phyloP scores from a whole-genome alignment of 306 rosid genomes.

The Inga oerstediana region DNA sequence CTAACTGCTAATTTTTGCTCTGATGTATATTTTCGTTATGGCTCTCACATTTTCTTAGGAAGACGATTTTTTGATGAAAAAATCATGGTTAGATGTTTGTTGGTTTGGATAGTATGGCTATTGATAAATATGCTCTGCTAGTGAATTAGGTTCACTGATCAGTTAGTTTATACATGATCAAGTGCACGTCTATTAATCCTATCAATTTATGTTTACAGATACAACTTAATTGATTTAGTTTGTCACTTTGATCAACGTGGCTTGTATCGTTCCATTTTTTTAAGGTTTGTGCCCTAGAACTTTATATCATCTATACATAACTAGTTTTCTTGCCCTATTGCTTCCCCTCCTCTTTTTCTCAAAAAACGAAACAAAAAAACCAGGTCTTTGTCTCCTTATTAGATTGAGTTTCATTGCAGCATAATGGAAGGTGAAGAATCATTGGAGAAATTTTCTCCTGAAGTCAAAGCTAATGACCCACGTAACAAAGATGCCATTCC shows the following conservation, averaged over 20 bases:
- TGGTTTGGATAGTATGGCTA: constrained; percentile 15
- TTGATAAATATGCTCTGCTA: constrained; percentile 3
- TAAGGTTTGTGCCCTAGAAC: constrained; percentile 59
- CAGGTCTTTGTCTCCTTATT: constrained; percentile 3
- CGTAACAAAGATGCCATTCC: constrained; percentile 50
- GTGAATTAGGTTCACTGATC: constrained; percentile 29
- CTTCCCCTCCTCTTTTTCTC: background rate
- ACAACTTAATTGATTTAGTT: constrained; percentile 69
- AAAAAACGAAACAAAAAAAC: background rate
- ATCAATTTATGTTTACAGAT: constrained; percentile 55
- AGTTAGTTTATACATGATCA: constrained; percentile 31
- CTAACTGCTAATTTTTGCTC: background rate
- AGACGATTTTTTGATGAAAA: background rate
- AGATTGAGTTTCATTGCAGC: constrained; percentile 47
- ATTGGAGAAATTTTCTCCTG: constrained; percentile 74
- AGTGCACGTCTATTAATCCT: constrained; percentile 32
- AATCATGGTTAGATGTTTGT: constrained; percentile 2
- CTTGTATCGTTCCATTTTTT: constrained; percentile 76
- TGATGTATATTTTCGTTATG: background rate
- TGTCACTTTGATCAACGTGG: constrained; percentile 89
- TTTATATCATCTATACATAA: background rate
- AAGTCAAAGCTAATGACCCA: constrained; percentile 66
- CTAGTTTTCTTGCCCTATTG: background rate
- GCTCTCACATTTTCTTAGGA: constrained; percentile 2
- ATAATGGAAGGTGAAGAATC: constrained; percentile 95